Evolutionary conservation across 2,329 filamentous ascomycete species (phyloP), one percentile per base, ranked within the genome.

Genomic region (Clarireedia hainanense): DNA sequence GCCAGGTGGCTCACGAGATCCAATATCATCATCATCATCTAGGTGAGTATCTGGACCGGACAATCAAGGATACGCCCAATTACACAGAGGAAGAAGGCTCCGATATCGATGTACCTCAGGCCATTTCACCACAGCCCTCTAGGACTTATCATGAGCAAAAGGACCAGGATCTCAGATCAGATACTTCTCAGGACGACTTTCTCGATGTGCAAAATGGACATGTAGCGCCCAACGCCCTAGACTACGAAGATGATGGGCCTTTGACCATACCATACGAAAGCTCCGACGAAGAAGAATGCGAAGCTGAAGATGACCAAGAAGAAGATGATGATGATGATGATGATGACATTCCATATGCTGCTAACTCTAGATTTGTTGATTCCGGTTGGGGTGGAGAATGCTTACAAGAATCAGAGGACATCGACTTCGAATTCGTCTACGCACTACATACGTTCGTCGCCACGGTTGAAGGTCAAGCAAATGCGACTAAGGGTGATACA

Each of bases 381-480:
- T 84, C 81, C 64, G 85, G 84, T 58, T 91, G 85, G 85, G 84
- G 79, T 71, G 80, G 80, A 74, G 81, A 88, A 76, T 86, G 85
- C 90, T 96, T 91, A 96, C 88, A 83, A 80, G 80, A 86, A 73
- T 72, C 78, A 97, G 94, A 99, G 81, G 94, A 99, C 69, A 99
- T 99, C 73, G 94, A 99, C 79, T 97, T 99, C 76, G 92, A 97
- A 71, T 97, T 97, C 74, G 94, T 99, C 59, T 99, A 99, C 75
- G 94, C 94, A 27, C 78, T 99, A 57, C 94, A 97, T 71, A 99
- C 92, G 2, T 99, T 99, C 68, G 89, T 96, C 62, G 94, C 94
- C 27, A 97, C 94, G 0, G 94, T 99, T 49, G 94, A 99, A 73
- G 94, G 94, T 27, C 94, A 99, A 73, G 94, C 94, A 60, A 99